Evolutionary conservation across 225 moss, liverwort and hornwort species (phyloP), one percentile per base, ranked within the genome.

Genomic region (Climacium dendroides): DNA sequence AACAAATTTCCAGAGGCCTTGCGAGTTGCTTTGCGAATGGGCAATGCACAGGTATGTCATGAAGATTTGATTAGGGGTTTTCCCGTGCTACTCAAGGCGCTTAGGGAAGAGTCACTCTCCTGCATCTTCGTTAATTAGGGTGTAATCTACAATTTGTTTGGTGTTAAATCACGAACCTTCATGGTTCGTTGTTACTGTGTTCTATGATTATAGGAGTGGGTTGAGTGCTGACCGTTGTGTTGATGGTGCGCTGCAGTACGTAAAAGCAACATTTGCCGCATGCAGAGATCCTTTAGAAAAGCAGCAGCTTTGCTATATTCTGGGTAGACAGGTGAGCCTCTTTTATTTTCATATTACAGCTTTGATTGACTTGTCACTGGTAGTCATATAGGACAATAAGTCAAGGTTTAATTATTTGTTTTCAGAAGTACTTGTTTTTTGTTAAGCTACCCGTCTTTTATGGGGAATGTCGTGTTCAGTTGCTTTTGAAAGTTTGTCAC

Each of bases 21-120:
- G 89, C 92, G 97, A 89, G 96, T 99, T 78, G 99, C 97, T 72
- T 89, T 97, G 76, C 95, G 99, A 50, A 97, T 97, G 99, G 97
- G 94, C 81, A 95, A 96, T 89, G 43, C 91, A 85, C 90, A 95
- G 94, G 98, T 96, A 83, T 63, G 62, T 37, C 47, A n/a, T 77
- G 52, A 71, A 54, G 62, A 84, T 10, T 55, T 64, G 62, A 71
- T 52, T 45, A 71, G 77, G 34, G 41, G 23, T 45, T 85, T 82
- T 54, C 43, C 35, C n/a, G 78, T 82, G n/a, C 45, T 72, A 35
- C 35, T 82, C 57, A 74, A 75, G 66, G 85, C 37, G 39, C 66
- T 67, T 76, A 23, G 50, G 34, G 67, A 59, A 43, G 20, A 80
- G 41, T 80, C 18, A 64, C 54, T 35, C 47, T 53, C 13, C 39